Base-by-base conservation (phyloP, 169 alveolate genomes). In the Neospora caninum region DNA sequence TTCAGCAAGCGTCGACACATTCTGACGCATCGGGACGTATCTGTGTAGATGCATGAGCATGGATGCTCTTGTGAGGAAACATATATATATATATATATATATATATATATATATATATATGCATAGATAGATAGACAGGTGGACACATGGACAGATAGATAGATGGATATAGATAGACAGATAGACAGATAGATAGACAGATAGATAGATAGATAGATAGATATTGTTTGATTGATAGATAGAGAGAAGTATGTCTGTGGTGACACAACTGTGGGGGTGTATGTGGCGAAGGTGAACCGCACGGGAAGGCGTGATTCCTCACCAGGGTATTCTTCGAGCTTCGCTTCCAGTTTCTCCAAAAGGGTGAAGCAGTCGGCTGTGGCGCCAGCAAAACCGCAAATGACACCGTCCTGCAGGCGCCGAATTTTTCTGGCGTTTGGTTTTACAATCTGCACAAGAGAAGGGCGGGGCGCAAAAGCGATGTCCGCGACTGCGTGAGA, bases 331-430 rank as follows among this genome's bases (percentile, higher is more conserved):
- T 97, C 97, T 41, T 97, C 98, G 80, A 97, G 96, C 92, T 96
- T 97, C 58, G 96, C 95, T 64, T 97, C 98, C 34, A 97, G 96
- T 67, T 95, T 94, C 73, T 97, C 98, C 36, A 97, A 58, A 54
- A 97, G 93, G 36, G 98, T 97, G 73, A 97, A 95, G 87, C 98
- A 96, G 80, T 97, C 98, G 18, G 98, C 98, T 78, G 98, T 97
- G 9, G 98, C 97, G 31, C 98, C 98, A 7, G 98, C 98, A 82
- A 97, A 97, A 25, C 98, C 98, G 91, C 95, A 91, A 83, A 96
- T 80, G 88, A 96, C 95, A 53, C 94, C 94, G n/a, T 94, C 96
- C 39, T 95, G 94, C 84, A 96, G 88, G 38, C 97, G 45, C 80
- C 97, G 94, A 80, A 96, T 95, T 69, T 96, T 96, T 84, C 94